Base-by-base conservation (phyloP, 148 eudicot genomes). In the Spergularia marina region DNA sequence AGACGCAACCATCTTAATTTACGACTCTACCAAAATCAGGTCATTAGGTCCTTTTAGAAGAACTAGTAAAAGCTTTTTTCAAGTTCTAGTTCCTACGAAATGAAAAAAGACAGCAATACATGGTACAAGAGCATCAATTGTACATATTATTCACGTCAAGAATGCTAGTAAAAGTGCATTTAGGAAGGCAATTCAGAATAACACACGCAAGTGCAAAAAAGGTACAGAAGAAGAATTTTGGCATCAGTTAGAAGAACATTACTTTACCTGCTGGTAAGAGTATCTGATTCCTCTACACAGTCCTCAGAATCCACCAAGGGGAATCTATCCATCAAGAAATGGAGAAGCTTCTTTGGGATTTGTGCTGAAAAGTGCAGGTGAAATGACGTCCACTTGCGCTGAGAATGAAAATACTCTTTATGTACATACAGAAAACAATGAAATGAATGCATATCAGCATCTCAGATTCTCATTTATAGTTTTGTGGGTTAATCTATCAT, bases 221-320 rank as follows among this genome's bases (percentile, higher is more conserved):
- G 70, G 68, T 67, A 57, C 4, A 23, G 70, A 56, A 47, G 71
- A 80, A 67, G 69, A 77, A 77, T 71, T 58, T 65, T 72, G 81
- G 85, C 85, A 85, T 84, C 79, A 83, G 68, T 55, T 74, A 49
- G 78, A 73, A 62, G 76, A 77, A 75, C 36, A 63, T 82, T 68
- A 55, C 51, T 83, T 88, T 65, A 77, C 66, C 83, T 65, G 60
- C 61, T 68, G 59, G 8, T 56, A 51, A 18, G 77, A 85, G 93
- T 79, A 91, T 89, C 93, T 75, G 91, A 91, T 91, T 79, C 97
- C 69, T 36, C 18, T 71, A 64, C 47, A 60, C 67, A 51, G 53
- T 52, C 9, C 60, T 67, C 51, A 15, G 7, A 67, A 67, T 71
- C 54, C 30, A 76, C 58, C 55, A 80, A 82, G 58, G 72, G 60